phyloP scores from a whole-genome alignment of 2,329 filamentous ascomycete species.

The Diplocarpon rosae region DNA sequence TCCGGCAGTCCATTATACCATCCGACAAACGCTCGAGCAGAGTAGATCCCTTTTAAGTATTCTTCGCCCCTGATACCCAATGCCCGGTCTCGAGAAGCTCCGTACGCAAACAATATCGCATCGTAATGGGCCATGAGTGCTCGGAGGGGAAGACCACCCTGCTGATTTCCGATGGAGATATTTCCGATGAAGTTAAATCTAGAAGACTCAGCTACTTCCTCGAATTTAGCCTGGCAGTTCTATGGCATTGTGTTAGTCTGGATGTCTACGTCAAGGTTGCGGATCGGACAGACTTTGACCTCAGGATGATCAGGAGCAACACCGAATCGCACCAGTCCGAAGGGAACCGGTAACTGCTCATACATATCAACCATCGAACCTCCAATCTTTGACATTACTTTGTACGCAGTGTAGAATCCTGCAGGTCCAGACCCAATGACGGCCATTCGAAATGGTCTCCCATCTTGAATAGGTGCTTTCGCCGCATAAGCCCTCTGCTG shows the following conservation, averaged over 20 bases:
- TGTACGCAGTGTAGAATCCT: conserved; percentile 88
- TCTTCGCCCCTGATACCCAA: conserved; percentile 74
- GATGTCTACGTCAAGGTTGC: not conserved
- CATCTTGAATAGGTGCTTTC: conserved; percentile 20
- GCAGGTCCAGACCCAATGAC: conserved; percentile 90
- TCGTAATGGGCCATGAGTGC: conserved; percentile 75
- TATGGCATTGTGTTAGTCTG: conserved; percentile 28
- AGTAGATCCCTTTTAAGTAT: conserved; percentile 62
- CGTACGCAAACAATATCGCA: conserved; percentile 85
- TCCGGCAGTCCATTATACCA: conserved; percentile 98
- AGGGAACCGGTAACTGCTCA: conserved; percentile 84
- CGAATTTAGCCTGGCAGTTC: conserved; percentile 94
- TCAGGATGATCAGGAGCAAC: conserved; percentile 98
- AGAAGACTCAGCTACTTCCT: conserved; percentile 71
- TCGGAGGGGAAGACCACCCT: conserved; percentile 49
- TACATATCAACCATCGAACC: conserved; percentile 85
- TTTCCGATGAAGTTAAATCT: conserved; percentile 90
- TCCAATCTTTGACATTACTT: conserved; percentile 65
- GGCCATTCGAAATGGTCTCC: conserved; percentile 61
- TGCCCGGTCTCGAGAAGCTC: conserved; percentile 71
- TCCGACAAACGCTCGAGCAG: conserved; percentile 85
- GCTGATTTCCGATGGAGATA: conserved; percentile 57
- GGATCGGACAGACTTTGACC: conserved; percentile 59
- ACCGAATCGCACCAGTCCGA: conserved; percentile 82
- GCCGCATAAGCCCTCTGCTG: conserved; percentile 19